These are phyloP conservation scores for Debaryomyces nepalensis DNA, from an alignment of 1,139 yeast species.

Conservation along the genomic window DNA sequence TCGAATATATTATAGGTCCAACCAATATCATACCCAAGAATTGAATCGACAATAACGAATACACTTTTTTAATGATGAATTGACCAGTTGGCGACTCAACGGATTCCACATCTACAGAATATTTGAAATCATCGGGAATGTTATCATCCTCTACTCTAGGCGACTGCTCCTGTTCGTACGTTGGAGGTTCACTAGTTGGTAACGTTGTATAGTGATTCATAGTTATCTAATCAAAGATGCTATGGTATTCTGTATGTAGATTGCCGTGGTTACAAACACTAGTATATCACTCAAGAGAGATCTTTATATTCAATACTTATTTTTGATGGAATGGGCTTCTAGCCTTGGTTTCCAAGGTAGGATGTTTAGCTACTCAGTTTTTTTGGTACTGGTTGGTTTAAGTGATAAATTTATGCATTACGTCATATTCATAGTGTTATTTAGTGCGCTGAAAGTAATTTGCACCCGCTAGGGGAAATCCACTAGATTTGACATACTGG, in stretches of 20 bases:
- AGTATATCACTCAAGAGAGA: too few relatives aligned
- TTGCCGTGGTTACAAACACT: not conserved
- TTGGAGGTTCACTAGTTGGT: constrained; percentile 29
- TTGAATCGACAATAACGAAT: constrained; percentile 70
- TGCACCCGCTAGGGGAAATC: not conserved
- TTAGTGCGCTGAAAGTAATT: not conserved
- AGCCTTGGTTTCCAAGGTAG: too few relatives aligned
- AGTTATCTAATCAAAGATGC: constrained; percentile 3
- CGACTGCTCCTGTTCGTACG: constrained; percentile 25
- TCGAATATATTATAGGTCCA: constrained; percentile 58
- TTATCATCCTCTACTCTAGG: constrained; percentile 44
- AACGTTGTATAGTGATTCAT: constrained; percentile 14
- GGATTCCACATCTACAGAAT: constrained; percentile 74
- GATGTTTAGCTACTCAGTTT: too few relatives aligned
- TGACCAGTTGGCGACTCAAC: constrained; percentile 79
- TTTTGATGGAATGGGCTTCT: too few relatives aligned
- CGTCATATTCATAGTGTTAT: not conserved
- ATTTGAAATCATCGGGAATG: constrained; percentile 82
- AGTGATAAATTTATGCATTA: not conserved
- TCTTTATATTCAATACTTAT: too few relatives aligned
- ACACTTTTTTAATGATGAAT: constrained; percentile 78
- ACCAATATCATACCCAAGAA: constrained; percentile 62
- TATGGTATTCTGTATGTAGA: not conserved
- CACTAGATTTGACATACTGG: not conserved
- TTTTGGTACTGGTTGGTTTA: too few relatives aligned